Evolutionary conservation across 139 green algal genomes (phyloP).

Genomic region (Deuterostichococcus epilithicus): DNA sequence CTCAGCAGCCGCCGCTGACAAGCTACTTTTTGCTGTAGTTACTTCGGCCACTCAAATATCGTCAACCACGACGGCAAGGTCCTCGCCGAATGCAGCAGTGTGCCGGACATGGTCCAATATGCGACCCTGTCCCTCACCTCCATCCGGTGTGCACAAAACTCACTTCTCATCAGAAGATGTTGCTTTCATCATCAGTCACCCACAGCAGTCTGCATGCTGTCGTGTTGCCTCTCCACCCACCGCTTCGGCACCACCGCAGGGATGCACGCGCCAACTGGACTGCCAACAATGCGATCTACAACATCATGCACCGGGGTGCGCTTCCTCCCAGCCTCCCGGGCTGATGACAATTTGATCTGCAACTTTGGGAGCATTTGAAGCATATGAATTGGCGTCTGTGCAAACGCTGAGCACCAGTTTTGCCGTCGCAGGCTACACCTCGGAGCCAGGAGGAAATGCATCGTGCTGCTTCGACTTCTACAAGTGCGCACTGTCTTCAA

Average conservation of each 20-base stretch:
- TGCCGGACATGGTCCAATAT: constrained; percentile 49
- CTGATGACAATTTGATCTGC: too few species aligned
- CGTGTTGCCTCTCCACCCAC: background rate
- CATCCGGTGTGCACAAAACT: constrained; percentile 28
- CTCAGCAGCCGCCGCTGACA: too few species aligned
- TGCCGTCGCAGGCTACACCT: constrained; percentile 52
- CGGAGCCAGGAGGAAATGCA: constrained; percentile 38
- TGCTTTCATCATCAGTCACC: too few species aligned
- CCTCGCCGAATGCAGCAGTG: constrained; percentile 50
- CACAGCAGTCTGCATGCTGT: too few species aligned
- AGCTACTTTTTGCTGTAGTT: constrained; percentile 12
- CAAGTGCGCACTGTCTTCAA: constrained; percentile 22
- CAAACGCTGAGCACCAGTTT: too few species aligned
- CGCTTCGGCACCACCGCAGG: background rate
- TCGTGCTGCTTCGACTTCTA: constrained; percentile 69
- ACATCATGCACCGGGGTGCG: too few species aligned
- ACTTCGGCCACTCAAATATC: constrained; percentile 66
- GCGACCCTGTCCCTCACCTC: constrained; percentile 48
- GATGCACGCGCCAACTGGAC: constrained; percentile 43
- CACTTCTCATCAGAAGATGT: too few species aligned
- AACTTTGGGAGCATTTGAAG: too few species aligned
- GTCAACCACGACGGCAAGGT: constrained; percentile 56
- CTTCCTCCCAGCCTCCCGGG: too few species aligned
- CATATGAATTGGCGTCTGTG: too few species aligned
- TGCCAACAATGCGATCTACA: constrained; percentile 66